Percentiles rank a stretch among this genome's conserved stretches.
Conservation (phyloP, 2,329 filamentous ascomycete species). For the Didymella pinodella region DNA sequence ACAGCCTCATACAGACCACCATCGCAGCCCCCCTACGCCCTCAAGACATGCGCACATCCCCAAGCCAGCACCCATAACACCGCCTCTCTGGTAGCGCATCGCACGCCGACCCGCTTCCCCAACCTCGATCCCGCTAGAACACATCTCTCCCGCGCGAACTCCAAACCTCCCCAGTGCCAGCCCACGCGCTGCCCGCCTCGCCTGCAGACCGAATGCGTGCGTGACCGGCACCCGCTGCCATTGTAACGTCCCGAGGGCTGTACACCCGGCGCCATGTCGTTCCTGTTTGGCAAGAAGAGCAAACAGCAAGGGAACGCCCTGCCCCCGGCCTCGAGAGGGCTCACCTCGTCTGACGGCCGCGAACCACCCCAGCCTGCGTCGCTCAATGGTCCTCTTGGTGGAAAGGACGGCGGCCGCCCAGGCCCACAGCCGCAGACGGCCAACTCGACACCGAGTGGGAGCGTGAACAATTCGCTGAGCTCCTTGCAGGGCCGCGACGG, state of each 20-base stretch:
- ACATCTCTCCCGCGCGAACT: not conserved
- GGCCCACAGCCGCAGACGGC: slow-evolving; percentile 47
- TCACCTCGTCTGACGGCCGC: slow-evolving; percentile 63
- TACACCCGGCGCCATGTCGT: slow-evolving; percentile 56
- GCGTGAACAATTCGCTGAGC: slow-evolving; percentile 70
- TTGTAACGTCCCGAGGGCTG: slow-evolving; percentile 31
- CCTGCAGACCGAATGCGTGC: slow-evolving; percentile 43
- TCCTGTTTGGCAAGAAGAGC: slow-evolving; percentile 61
- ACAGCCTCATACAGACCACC: slow-evolving; percentile 2
- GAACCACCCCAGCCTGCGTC: slow-evolving; percentile 52
- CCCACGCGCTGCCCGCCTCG: slow-evolving; percentile 19
- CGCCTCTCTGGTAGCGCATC: slow-evolving; percentile 1
- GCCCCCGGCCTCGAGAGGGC: slow-evolving; percentile 63
- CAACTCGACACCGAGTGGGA: slow-evolving; percentile 78
- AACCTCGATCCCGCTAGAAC: slow-evolving; percentile 16
- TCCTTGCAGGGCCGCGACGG: slow-evolving; percentile 65
- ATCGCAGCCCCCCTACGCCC: not conserved
- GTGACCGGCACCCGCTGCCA: slow-evolving; percentile 35
- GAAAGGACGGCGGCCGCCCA: slow-evolving; percentile 46
- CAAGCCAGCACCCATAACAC: slow-evolving; percentile 2
- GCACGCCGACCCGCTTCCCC: slow-evolving; percentile 18
- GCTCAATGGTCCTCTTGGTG: slow-evolving; percentile 42
- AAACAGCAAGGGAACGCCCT: slow-evolving; percentile 54
- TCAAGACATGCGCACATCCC: slow-evolving; percentile 14
- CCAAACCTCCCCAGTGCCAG: slow-evolving; percentile 1